Conservation (phyloP, 2,329 filamentous ascomycete species). For the Leptodontidium sp. region DNA sequence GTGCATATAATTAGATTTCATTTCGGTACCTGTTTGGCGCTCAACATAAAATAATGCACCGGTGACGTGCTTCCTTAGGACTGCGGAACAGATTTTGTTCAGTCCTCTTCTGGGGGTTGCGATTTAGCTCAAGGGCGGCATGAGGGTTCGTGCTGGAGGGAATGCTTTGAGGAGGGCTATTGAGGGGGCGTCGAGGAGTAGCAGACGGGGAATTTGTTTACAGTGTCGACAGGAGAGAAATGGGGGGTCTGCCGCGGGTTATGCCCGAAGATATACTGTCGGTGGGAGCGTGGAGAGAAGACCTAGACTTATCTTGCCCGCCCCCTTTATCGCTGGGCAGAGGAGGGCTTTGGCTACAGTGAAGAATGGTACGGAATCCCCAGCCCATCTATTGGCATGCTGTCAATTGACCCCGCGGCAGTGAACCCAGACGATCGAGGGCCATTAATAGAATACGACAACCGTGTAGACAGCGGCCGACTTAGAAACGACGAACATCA, state of each 20-base stretch:
- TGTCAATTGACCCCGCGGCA: conserved; percentile 18
- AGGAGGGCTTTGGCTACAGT: conserved; percentile 43
- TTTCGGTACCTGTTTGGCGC: neutral
- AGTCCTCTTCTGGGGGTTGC: neutral
- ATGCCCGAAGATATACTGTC: neutral
- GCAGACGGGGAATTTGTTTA: conserved; percentile 18
- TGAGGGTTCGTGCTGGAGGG: conserved; percentile 3
- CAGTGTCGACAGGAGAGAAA: conserved; percentile 21
- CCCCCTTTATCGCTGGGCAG: conserved; percentile 43
- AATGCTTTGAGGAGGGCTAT: neutral
- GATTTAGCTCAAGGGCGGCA: neutral
- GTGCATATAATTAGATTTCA: neutral
- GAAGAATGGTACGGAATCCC: conserved; percentile 33
- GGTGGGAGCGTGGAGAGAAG: conserved; percentile 1
- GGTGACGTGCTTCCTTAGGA: neutral
- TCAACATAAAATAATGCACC: conserved; percentile 1
- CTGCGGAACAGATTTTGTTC: neutral
- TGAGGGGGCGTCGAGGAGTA: conserved; percentile 2
- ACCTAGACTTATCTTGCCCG: conserved; percentile 35
- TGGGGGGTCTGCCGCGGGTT: neutral
- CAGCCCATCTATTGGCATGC: conserved; percentile 3
- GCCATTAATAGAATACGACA: conserved; percentile 88
- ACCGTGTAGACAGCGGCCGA: conserved; percentile 75
- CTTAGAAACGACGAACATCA: conserved; percentile 92
- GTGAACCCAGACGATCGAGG: conserved; percentile 55